Base-by-base conservation (phyloP, 495 filamentous ascomycete genomes). In the Ramalina peruviana region DNA sequence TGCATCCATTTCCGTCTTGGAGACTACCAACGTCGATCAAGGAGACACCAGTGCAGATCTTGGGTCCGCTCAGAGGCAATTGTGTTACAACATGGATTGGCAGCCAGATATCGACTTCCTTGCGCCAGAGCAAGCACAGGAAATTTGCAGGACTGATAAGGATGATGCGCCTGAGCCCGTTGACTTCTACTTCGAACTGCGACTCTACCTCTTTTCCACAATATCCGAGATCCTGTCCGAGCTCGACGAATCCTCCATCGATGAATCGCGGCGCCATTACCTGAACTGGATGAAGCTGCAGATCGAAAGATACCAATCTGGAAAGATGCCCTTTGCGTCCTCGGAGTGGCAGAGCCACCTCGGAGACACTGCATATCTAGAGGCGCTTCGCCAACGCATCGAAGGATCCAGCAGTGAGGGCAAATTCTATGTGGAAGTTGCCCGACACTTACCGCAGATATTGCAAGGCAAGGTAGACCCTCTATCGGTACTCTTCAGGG, bases 281-380 rank as follows among this genome's bases (percentile, higher is more conserved):
- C 36, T 44, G n/a, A 30, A 43, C 15, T 54, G 52, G 52, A 47
- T 47, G 10, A 50, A 19, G 25, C 17, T 43, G 7, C 52, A 54
- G 20, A 21, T 23, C 3, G 12, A 39, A 15, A 49, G 36, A 45
- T 54, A 36, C 6, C 6, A 50, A 17, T 10, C 26, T 17, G 52
- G 52, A 25, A 25, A 43, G 38, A 46, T 54, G 33, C 47, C 47
- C 9, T 21, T 43, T 25, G 43, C 37, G 33, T 41, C 23, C 11
- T 36, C 46, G 4, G 52, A 49, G 19, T 55, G 53, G 40, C 4
- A 44, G 4, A 13, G 3, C 17, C 16, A 25, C 2, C 27, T 25
- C 21, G 13, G 27, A 7, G 41, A 44, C 19, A 21, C n/a, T 3
- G 11, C 15, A 0, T 44, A 44, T 9, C 21, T 44, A 15, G 41